These are phyloP conservation scores for Elsinoe ampelina DNA, from an alignment of 2,329 filamentous ascomycete genomes.

Conservation along the genomic window DNA sequence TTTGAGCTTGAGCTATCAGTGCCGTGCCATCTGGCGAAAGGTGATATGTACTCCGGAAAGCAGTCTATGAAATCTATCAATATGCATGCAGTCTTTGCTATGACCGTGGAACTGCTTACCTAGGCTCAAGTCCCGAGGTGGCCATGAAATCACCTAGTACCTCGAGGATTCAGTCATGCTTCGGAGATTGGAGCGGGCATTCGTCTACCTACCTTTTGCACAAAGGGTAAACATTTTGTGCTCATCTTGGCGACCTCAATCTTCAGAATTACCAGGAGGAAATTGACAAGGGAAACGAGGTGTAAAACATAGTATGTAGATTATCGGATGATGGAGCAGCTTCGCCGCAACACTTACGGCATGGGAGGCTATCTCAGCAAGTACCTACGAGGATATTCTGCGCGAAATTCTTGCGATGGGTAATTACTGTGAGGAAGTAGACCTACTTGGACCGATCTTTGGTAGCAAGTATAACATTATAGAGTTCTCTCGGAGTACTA, in stretches of 20 bases:
- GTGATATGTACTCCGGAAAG: slow-evolving; percentile 1
- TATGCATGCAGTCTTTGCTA: background rate
- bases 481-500: no score
- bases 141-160: slow-evolving; percentile 12
- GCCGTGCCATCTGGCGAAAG: background rate
- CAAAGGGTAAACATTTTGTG: slow-evolving; percentile 9
- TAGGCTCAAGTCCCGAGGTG: slow-evolving; percentile 11
- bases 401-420: no score
- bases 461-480: background rate
- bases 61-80: slow-evolving; percentile 7
- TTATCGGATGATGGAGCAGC: no score
- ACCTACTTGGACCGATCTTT: no score
- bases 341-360: no score
- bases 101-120: background rate
- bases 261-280: no score
- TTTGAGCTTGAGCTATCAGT: slow-evolving; percentile 45
- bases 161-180: background rate
- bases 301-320: no score
- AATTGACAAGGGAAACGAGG: no score
- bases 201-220: slow-evolving; percentile 2
- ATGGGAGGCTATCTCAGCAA: no score
- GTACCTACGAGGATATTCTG: no score
- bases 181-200: no score
- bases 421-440: no score
- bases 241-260: background rate